Percentiles rank a stretch among this genome's conserved stretches.
Evolutionary conservation across 352 stramenopile species (phyloP).

Genomic region (Phytophthora uliginosa): DNA sequence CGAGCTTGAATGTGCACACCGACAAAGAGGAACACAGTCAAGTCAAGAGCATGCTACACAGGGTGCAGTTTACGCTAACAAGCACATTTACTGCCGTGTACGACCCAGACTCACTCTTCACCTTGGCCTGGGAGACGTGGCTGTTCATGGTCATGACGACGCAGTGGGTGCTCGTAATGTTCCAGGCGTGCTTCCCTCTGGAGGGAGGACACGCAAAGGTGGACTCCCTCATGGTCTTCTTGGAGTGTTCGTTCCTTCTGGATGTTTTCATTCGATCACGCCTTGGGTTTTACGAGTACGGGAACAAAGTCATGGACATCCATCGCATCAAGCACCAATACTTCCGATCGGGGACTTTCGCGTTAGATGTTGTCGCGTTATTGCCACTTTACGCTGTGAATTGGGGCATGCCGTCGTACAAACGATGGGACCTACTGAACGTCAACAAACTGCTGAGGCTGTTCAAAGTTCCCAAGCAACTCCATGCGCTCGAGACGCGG

Average conservation of each 20-base stretch:
- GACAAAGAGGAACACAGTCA: not conserved
- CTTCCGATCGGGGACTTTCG: not conserved
- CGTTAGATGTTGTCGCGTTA: not conserved
- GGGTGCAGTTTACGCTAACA: not conserved
- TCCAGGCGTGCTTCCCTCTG: constrained; percentile 3
- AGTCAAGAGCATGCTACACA: not conserved
- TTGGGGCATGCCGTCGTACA: not conserved
- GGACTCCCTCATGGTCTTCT: not conserved
- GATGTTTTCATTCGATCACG: constrained; percentile 2
- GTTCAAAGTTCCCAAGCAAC: constrained; percentile 1
- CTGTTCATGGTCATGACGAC: constrained; percentile 3
- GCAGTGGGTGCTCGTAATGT: not conserved
- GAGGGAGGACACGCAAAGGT: not conserved
- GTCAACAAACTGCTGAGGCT: not conserved
- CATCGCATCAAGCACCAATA: constrained; percentile 3
- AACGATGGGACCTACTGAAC: not conserved
- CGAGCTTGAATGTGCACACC: not conserved
- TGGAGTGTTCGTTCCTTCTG: not conserved
- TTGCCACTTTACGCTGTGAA: not conserved
- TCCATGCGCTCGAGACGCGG: not conserved
- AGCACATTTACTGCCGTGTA: not conserved
- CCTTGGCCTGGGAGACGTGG: not conserved
- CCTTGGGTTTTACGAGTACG: constrained; percentile 4
- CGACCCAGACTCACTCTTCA: not conserved
- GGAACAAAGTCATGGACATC: not conserved